Conservation (phyloP, 805 yeast genomes). For the Ogataea nonfermentans region DNA sequence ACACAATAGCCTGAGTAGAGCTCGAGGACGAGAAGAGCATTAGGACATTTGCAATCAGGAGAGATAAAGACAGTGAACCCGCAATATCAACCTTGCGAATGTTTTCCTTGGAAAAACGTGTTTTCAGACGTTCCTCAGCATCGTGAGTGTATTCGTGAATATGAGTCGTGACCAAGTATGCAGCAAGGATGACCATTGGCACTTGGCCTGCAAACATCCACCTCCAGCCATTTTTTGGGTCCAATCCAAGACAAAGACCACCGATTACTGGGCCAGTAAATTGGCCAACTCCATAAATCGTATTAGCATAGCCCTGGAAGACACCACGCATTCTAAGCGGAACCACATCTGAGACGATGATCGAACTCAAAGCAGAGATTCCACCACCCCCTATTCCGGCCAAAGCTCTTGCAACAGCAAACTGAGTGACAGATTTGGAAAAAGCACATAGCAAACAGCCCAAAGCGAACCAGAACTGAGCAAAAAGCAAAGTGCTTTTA, state of each 20-base stretch:
- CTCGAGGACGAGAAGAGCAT: slow-evolving; percentile 32
- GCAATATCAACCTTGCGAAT: slow-evolving; percentile 39
- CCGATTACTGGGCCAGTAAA: slow-evolving; percentile 46
- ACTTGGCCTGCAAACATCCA: slow-evolving; percentile 44
- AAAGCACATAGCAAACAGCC: slow-evolving; percentile 46
- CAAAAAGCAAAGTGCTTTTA: slow-evolving; percentile 41
- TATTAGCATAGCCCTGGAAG: slow-evolving; percentile 49
- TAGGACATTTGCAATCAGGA: slow-evolving; percentile 35
- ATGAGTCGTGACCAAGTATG: slow-evolving; percentile 25
- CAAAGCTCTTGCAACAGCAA: slow-evolving; percentile 49
- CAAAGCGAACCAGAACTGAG: slow-evolving; percentile 43
- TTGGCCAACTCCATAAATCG: slow-evolving; percentile 39
- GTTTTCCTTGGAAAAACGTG: slow-evolving; percentile 35
- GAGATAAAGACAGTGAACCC: slow-evolving; percentile 39
- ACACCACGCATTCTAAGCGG: slow-evolving; percentile 52
- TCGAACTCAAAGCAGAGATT: slow-evolving; percentile 47
- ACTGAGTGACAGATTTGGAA: slow-evolving; percentile 41
- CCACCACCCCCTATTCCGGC: slow-evolving; percentile 65
- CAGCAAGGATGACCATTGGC: slow-evolving; percentile 36
- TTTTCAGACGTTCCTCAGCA: slow-evolving; percentile 22
- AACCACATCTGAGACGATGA: slow-evolving; percentile 54
- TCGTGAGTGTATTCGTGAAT: slow-evolving; percentile 34
- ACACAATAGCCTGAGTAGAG: slow-evolving; percentile 10
- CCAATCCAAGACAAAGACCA: slow-evolving; percentile 36
- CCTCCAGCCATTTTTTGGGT: slow-evolving; percentile 41